A percentile compares a stretch with the other conserved stretches of the same genome.
These are phyloP conservation scores for Nemania bipapillata DNA, from an alignment of 2,329 filamentous ascomycete species.

Conservation along the genomic window DNA sequence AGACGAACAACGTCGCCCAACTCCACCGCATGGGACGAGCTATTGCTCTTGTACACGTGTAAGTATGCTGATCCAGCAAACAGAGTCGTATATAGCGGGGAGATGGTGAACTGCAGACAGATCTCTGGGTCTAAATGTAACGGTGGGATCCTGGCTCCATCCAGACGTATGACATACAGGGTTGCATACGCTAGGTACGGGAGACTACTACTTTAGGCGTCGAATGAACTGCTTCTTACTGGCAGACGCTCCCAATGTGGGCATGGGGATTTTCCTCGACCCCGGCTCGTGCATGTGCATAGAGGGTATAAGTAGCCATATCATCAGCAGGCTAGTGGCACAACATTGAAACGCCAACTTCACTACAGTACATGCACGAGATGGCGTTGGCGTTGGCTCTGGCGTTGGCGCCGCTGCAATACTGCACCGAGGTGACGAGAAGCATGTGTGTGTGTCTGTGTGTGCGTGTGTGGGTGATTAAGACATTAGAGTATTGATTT, in stretches of 20 bases:
- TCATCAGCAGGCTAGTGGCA: slow-evolving; percentile 22
- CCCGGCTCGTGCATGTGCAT: slow-evolving; percentile 31
- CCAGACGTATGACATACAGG: slow-evolving; percentile 31
- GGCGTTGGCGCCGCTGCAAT: neutral
- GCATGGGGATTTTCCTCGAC: slow-evolving; percentile 1
- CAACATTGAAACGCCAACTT: slow-evolving; percentile 4
- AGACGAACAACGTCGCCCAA: neutral
- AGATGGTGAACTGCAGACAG: slow-evolving; percentile 7
- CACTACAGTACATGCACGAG: slow-evolving; percentile 26
- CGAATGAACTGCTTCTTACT: neutral
- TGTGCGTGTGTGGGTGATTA: too few relatives aligned
- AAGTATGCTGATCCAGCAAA: neutral
- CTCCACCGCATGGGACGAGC: neutral
- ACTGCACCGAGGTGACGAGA: neutral
- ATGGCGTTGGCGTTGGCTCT: too few relatives aligned
- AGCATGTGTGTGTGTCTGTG: too few relatives aligned
- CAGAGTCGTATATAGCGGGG: slow-evolving; percentile 10
- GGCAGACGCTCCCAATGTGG: neutral
- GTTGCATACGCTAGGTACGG: slow-evolving; percentile 2
- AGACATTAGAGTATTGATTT: too few relatives aligned
- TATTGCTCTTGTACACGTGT: neutral
- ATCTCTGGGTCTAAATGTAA: slow-evolving; percentile 22
- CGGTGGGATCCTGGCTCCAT: slow-evolving; percentile 19
- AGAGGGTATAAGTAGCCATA: slow-evolving; percentile 19
- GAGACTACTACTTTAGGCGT: neutral